Base-by-base conservation (phyloP, 495 filamentous ascomycete genomes). In the Trichoderma asperelloides region DNA sequence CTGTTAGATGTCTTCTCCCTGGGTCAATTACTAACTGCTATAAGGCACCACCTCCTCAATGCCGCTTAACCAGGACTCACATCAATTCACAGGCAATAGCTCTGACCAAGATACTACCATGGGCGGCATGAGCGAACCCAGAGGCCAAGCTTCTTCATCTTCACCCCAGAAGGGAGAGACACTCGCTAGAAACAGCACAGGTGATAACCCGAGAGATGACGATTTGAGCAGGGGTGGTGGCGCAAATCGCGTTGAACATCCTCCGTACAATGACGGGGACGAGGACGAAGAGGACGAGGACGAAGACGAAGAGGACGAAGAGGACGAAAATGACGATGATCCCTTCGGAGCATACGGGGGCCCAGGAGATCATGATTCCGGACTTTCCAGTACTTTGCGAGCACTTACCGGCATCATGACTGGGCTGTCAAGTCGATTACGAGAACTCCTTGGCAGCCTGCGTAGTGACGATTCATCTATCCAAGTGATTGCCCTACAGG, bases 361-460 rank as follows among this genome's bases (percentile, higher is more conserved):
- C 27, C 79, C 80, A 55, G 84, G 86, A 21, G 85, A 85, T 39
- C 84, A 85, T 23, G 81, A 88, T 2, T 76, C 77, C n/a, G 75
- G 78, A 15, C 80, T 98, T n/a, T 91, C 91, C 23, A 91, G 80
- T 71, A 96, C 92, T 9, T 84, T 98, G 7, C 84, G 95, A 69
- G 90, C 91, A 6, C 78, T 98, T 69, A 95, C 84, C 68, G 93
- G 95, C 69, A 95, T 97, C 84, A 92, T 96, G 79, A 88, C 92
- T 2, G 90, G 92, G 41, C 86, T 91, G 67, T 90, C 90, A 28
- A 83, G 87, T 6, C 87, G 91, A 57, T 79, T 99, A 55, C 87
- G 95, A 33, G 89, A 92, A 68, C 91, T 97, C 64, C 84, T 98
- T 68, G 83, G 80, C 71, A 93, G 94, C 70, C 82, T 99, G 66